These are phyloP conservation scores for Calycina marina DNA, from an alignment of 2,329 filamentous ascomycete genomes.

Conservation along the genomic window DNA sequence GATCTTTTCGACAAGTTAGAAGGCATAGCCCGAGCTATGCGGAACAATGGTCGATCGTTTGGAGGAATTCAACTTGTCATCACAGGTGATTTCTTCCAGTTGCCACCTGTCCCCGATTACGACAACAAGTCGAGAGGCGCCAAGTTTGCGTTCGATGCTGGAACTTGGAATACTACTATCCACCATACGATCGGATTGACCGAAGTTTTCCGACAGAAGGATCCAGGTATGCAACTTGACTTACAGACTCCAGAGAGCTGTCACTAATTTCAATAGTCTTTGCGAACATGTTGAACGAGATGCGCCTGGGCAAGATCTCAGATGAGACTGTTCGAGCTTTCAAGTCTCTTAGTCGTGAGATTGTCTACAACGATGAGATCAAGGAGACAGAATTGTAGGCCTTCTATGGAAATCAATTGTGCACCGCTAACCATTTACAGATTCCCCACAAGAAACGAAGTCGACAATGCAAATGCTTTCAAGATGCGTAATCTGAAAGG, in stretches of 20 bases:
- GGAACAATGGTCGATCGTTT: conserved; percentile 85
- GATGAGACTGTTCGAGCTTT: conserved; percentile 67
- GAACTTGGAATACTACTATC: conserved; percentile 83
- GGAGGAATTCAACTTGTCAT: conserved; percentile 93
- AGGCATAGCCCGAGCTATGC: conserved; percentile 67
- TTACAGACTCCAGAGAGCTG: conserved; percentile 5
- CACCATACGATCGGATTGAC: conserved; percentile 92
- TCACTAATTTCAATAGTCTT: conserved; percentile 43
- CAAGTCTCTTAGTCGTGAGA: conserved; percentile 52
- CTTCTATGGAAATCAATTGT: conserved; percentile 1
- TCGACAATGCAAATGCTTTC: conserved; percentile 69
- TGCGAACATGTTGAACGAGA: conserved; percentile 92
- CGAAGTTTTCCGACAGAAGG: conserved; percentile 91
- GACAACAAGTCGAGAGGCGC: conserved; percentile 40
- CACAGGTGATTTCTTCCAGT: conserved; percentile 94
- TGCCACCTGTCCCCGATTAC: conserved; percentile 80
- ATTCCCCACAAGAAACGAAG: conserved; percentile 81
- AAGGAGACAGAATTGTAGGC: conserved; percentile 68
- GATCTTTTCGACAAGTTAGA: conserved; percentile 95
- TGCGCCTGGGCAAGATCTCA: conserved; percentile 75
- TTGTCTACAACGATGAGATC: conserved; percentile 59
- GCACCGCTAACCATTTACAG: conserved; percentile 24
- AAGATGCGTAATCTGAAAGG: conserved; percentile 63
- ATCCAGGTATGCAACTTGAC: conserved; percentile 53
- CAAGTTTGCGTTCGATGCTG: conserved; percentile 87